Evolutionary conservation across 2,329 filamentous ascomycete genomes (phyloP), one percentile per base, ranked within the genome.

Genomic region (Fusarium hainanense): DNA sequence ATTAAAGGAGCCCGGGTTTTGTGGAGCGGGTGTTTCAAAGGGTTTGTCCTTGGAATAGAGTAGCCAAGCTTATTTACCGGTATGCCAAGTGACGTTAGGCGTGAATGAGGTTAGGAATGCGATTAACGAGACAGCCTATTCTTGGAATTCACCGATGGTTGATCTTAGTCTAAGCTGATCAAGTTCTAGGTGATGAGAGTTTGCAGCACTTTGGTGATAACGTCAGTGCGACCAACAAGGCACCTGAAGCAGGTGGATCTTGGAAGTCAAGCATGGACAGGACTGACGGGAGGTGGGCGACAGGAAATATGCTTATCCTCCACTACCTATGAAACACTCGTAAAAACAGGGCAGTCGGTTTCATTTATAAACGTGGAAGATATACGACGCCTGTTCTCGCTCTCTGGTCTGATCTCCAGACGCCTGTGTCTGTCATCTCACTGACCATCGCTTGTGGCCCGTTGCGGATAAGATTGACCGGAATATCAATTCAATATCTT

Each of bases 21-120:
- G 54, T 66, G 61, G 54, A 58, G 34, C 41, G 41, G 4, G 4
- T 41, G 61, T 66, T 66, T 66, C 61, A 60, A 66, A 28, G 21
- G 13, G 20, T 23, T 55, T 14, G n/a, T 14, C 4, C 30, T 14
- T 42, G 20, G 37, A 34, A 43, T 27, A 7, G 4, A 32, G 16
- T 18, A n/a, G 43, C 30, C 44, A 58, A 64, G 46, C 51, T 37
- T 47, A n/a, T 40, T 44, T 27, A 41, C 43, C 32, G 13, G 30
- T 20, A 0, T 8, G 46, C 27, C 41, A 58, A 51, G 44, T 18
- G 1, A 3, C 4, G 1, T 27, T 18, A 34, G 2, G 1, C 2
- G 3, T 27, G 9, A 12, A 37, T 21, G 6, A 32, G 10, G 14
- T 27, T 32, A n/a, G 3, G 4, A 6, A 23, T 7, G 7, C 16